These are phyloP conservation scores for Rhizopogon vinicolor DNA, from an alignment of 768 basidiomycete genomes.

Conservation along the genomic window DNA sequence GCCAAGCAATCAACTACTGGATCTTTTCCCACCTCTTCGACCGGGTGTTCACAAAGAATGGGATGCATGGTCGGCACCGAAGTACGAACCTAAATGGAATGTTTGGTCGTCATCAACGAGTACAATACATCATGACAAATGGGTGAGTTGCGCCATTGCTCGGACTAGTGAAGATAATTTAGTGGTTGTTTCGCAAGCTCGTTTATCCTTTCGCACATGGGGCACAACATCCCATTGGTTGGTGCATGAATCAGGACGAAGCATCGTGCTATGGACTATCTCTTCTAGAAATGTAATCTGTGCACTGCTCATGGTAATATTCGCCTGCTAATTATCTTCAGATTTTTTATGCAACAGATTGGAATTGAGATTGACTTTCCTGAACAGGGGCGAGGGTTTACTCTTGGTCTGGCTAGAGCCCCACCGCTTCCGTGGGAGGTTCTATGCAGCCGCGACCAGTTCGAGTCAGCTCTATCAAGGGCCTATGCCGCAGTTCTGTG, in stretches of 20 bases:
- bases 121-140: background rate
- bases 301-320: background rate
- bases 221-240: background rate
- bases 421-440: background rate
- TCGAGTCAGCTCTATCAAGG: slow-evolving; percentile 2
- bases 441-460: background rate
- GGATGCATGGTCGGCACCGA: background rate
- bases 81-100: slow-evolving; percentile 1
- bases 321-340: background rate
- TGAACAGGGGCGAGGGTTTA: fast-evolving
- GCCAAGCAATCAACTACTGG: background rate
- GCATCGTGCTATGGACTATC: background rate
- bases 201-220: background rate
- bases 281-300: background rate
- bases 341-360: background rate
- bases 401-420: too few relatives aligned
- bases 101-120: slow-evolving; percentile 3
- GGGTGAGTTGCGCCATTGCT: background rate
- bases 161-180: background rate
- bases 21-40: background rate
- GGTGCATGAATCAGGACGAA: background rate
- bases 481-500: slow-evolving; percentile 6
- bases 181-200: background rate
- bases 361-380: background rate
- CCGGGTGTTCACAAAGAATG: background rate